Base-by-base conservation (phyloP, 1,284 basidiomycete species). In the Clitocybe nebularis region DNA sequence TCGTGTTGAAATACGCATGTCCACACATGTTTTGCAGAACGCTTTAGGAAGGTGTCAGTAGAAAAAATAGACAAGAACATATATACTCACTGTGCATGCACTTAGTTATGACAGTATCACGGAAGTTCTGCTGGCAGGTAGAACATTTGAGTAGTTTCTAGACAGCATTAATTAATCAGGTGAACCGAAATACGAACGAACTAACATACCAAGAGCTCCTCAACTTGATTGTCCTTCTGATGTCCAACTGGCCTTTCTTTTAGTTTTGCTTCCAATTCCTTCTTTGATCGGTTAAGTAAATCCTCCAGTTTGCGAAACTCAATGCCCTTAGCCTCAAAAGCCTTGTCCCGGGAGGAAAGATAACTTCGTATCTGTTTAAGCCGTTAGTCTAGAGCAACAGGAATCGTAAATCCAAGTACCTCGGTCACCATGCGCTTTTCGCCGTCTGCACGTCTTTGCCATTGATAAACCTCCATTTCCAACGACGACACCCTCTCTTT, bases 71-170 rank as follows among this genome's bases (percentile, higher is more conserved):
- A 40, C 3, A 35, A 26, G 9, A 22, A 10, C 26, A 23, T 34
- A 28, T 33, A 20, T 36, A 79, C 89, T 56, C 61, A 93, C 91
- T 91, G 62, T 97, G 94, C 79, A 90, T 84, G 71, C 95, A 99
- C 62, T 94, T 94, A 19, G 83, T 88, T 53, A 99, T 81, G 45
- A 94, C 82, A 24, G 89, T 88, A 49, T 84, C 81, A 41, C 94
- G 87, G 66, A 95, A 87, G 47, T 85, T 77, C 48, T 81, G 74
- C 50, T 84, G 81, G 69, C 95, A 99, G 6, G 89, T 92, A 16
- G 91, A 93, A 65, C 96, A 99, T 57, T 90, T 87, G 35, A 99
- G 75, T 33, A 98, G 69, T 61, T 77, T 78, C 92, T 95, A 20
- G 6, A 19, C 1, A n/a, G 35, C 19, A 10, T 22, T 41, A 7